Evolutionary conservation across 257 asterid genomes (phyloP).

Genomic region (Jasminum sambac): DNA sequence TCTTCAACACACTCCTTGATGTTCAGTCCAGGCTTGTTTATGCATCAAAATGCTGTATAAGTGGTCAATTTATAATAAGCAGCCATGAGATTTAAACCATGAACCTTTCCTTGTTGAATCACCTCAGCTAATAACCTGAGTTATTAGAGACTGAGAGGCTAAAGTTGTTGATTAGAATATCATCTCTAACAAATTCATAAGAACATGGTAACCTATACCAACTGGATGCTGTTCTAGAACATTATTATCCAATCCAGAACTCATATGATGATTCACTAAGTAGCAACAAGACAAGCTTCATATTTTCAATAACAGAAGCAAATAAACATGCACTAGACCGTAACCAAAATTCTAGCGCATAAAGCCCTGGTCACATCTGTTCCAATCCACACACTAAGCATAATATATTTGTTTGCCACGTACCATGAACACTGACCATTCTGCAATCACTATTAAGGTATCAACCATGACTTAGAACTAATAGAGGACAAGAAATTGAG

Average conservation of each 20-base stretch:
- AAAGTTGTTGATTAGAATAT: no score
- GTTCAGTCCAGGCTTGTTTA: neutral
- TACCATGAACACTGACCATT: neutral
- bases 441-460: neutral
- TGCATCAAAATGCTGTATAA: neutral
- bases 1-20: neutral
- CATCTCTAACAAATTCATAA: no score
- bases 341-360: neutral
- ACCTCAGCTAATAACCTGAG: no score
- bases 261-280: neutral
- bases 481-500: neutral
- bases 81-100: neutral
- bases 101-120: neutral
- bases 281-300: neutral
- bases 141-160: no score
- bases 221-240: no score
- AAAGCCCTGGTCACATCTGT: neutral
- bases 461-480: slow-evolving; percentile 4
- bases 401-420: slow-evolving; percentile 7
- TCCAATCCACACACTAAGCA: neutral
- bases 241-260: neutral
- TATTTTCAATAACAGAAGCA: neutral
- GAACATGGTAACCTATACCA: no score
- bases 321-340: neutral
- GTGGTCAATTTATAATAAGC: neutral